phyloP scores from a whole-genome alignment of 108 stramenopile species.

The Cylindrotheca closterium region DNA sequence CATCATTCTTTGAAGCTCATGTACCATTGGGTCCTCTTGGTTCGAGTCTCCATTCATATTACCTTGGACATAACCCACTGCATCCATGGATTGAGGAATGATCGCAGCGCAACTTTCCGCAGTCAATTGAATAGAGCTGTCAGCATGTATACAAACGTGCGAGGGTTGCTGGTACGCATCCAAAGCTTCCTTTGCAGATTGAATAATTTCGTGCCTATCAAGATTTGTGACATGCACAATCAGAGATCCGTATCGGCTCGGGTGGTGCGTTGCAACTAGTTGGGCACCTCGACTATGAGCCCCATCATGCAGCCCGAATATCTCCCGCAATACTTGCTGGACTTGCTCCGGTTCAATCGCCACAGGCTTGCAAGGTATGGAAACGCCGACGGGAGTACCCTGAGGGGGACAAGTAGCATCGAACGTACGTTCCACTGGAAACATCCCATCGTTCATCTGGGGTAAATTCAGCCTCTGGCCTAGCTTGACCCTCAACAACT shows the following conservation, averaged over 20 bases:
- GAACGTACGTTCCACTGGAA: constrained; percentile 36
- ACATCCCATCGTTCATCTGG: constrained; percentile 38
- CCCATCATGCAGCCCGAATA: background rate
- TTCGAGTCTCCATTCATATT: background rate
- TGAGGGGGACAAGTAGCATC: constrained; percentile 41
- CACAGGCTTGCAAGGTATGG: constrained; percentile 34
- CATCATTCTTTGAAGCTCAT: constrained; percentile 33
- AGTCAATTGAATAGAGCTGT: background rate
- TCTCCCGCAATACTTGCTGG: constrained; percentile 8
- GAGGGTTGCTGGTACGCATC: constrained; percentile 27
- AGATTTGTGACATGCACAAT: constrained; percentile 29
- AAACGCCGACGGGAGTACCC: constrained; percentile 37
- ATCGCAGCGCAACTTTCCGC: background rate
- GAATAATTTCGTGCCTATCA: constrained; percentile 20
- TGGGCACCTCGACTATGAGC: background rate
- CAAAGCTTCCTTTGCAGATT: constrained; percentile 15
- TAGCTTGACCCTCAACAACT: constrained; percentile 47
- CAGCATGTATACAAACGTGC: constrained; percentile 2
- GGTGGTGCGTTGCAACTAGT: constrained; percentile 18
- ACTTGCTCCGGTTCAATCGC: constrained; percentile 9
- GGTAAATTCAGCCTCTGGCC: constrained; percentile 30
- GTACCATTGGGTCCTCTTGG: constrained; percentile 22
- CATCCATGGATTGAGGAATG: constrained; percentile 26
- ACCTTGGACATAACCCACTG: constrained; percentile 27
- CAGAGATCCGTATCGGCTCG: constrained; percentile 16